Percentiles rank a stretch among this genome's conserved stretches.
phyloP scores from a whole-genome alignment of 225 moss, liverwort and hornwort genomes.

The Ulota crispa region DNA sequence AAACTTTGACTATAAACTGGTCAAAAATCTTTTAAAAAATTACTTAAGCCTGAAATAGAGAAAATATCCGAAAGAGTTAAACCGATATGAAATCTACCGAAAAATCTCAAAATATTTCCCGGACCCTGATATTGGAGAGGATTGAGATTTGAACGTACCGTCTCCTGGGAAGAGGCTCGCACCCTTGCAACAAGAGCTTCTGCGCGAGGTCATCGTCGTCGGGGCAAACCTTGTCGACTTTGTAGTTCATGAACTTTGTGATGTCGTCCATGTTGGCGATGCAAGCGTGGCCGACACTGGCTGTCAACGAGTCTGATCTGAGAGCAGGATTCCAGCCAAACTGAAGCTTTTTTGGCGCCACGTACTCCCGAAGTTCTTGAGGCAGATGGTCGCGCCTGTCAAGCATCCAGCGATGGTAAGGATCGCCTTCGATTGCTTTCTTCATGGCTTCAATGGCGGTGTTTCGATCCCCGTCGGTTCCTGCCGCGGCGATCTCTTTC shows the following conservation, averaged over 20 bases:
- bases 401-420: conserved; percentile 52
- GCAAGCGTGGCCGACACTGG: conserved; percentile 81
- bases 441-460: conserved; percentile 14
- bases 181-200: conserved; percentile 69
- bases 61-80: too few species aligned
- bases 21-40: too few species aligned
- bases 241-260: conserved; percentile 65
- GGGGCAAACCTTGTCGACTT: conserved; percentile 66
- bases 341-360: conserved; percentile 55
- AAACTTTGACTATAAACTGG: too few species aligned
- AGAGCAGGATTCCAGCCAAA: conserved; percentile 91
- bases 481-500: conserved; percentile 20
- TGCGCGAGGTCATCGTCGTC: conserved; percentile 85
- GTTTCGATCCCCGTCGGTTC: conserved; percentile 16
- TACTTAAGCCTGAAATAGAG: too few species aligned
- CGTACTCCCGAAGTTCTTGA: conserved; percentile 57
- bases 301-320: conserved; percentile 47
- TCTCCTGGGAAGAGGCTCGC: conserved; percentile 91
- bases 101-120: too few species aligned
- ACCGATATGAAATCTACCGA: too few species aligned
- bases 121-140: too few species aligned
- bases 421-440: conserved; percentile 26
- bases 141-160: conserved; percentile 27
- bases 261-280: conserved; percentile 63
- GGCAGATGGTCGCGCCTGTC: conserved; percentile 38